A percentile compares a stretch with the other conserved stretches of the same genome.
These are phyloP conservation scores for Colletotrichum orbiculare DNA, from an alignment of 2,329 filamentous ascomycete genomes.

Conservation along the genomic window DNA sequence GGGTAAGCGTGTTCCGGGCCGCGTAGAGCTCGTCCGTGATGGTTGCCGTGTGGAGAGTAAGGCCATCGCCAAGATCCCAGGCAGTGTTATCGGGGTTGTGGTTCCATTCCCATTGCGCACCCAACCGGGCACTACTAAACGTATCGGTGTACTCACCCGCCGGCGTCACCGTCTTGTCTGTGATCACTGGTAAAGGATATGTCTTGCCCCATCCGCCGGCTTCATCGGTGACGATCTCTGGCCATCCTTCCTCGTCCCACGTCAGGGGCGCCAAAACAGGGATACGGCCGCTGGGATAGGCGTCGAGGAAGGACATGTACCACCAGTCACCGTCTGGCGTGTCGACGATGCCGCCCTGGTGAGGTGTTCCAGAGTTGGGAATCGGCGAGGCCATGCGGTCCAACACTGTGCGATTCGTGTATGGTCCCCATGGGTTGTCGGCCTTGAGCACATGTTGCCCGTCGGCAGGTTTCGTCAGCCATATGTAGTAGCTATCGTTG, in stretches of 20 bases:
- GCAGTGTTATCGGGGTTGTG: constrained; percentile 65
- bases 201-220: constrained; percentile 56
- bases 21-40: constrained; percentile 61
- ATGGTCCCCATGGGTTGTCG: constrained; percentile 60
- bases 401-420: constrained; percentile 54
- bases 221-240: constrained; percentile 49
- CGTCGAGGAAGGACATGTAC: constrained; percentile 66
- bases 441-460: constrained; percentile 59
- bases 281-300: constrained; percentile 66
- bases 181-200: constrained; percentile 48
- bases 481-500: constrained; percentile 64
- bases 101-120: constrained; percentile 68
- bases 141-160: constrained; percentile 27
- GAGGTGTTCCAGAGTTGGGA: constrained; percentile 54
- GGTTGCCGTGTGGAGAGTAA: constrained; percentile 59
- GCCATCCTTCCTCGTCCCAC: constrained; percentile 59
- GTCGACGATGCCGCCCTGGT: constrained; percentile 67
- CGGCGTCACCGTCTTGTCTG: constrained; percentile 14
- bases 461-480: constrained; percentile 56
- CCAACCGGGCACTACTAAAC: constrained; percentile 49
- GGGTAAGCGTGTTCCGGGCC: constrained; percentile 58
- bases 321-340: constrained; percentile 65
- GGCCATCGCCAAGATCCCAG: constrained; percentile 50
- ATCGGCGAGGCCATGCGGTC: constrained; percentile 45
- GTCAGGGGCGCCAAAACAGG: constrained; percentile 66